phyloP scores from a whole-genome alignment of 768 basidiomycete genomes.

The Tylopilus rubrobrunneus region DNA sequence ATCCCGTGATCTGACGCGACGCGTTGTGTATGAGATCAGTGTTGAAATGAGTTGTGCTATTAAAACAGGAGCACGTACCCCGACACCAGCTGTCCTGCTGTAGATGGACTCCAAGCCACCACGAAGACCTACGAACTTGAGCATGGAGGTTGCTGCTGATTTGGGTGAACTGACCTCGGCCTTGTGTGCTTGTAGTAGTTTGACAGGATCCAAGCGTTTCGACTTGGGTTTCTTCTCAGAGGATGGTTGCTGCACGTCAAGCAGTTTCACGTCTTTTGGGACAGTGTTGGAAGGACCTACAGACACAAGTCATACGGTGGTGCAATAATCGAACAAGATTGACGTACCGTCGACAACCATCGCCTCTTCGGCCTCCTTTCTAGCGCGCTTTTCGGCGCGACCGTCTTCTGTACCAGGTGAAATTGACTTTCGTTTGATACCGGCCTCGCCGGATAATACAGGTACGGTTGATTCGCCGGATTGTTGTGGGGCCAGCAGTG shows the following conservation, averaged over 20 bases:
- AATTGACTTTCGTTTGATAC: constrained; percentile 50
- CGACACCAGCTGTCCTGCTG: constrained; percentile 58
- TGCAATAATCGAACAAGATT: constrained; percentile 27
- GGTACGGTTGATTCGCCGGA: constrained; percentile 9
- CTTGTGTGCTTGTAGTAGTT: constrained; percentile 54
- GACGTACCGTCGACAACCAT: constrained; percentile 43
- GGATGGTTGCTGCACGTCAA: constrained; percentile 18
- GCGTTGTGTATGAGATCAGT: constrained; percentile 1
- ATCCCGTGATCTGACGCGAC: constrained; percentile 61
- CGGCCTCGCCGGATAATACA: constrained; percentile 17
- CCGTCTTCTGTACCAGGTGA: constrained; percentile 42
- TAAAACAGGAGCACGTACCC: constrained; percentile 46
- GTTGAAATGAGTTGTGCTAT: not conserved
- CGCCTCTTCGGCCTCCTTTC: constrained; percentile 43
- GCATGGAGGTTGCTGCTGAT: constrained; percentile 8
- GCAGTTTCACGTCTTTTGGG: constrained; percentile 20
- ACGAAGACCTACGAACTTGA: constrained; percentile 64
- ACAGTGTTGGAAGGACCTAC: constrained; percentile 13
- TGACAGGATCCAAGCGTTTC: constrained; percentile 38
- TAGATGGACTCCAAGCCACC: constrained; percentile 72
- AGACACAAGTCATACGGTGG: not conserved
- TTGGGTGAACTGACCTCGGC: constrained; percentile 45
- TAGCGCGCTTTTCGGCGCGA: constrained; percentile 62
- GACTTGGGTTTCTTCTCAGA: constrained; percentile 34
- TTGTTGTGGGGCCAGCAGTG: constrained; percentile 16